phyloP scores from a whole-genome alignment of 139 green algal species.

The Diplosphaera chodatii region DNA sequence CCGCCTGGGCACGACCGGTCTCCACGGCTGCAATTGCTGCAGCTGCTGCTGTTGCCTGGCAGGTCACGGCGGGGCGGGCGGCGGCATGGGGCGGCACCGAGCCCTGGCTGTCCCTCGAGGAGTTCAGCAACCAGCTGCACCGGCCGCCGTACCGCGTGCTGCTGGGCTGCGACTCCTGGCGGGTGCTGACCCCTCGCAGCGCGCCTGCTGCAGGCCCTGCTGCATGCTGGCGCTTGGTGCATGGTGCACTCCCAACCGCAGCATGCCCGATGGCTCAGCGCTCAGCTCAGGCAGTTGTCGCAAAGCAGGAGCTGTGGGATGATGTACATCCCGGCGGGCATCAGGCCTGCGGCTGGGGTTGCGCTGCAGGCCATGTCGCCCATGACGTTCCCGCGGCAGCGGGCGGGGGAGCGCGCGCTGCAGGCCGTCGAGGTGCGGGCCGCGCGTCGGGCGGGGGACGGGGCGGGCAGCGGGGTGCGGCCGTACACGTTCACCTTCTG shows the following conservation, averaged over 20 bases:
- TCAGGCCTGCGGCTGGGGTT: neutral
- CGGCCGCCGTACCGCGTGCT: constrained; percentile 32
- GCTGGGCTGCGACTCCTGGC: constrained; percentile 49
- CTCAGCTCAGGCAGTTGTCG: too few species aligned
- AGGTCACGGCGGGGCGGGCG: neutral
- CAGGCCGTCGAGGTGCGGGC: constrained; percentile 35
- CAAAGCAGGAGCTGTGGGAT: too few species aligned
- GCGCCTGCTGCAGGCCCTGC: neutral
- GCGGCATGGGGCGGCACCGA: constrained; percentile 37
- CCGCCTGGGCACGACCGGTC: too few species aligned
- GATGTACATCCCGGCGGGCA: too few species aligned
- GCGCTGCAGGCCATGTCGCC: constrained; percentile 15
- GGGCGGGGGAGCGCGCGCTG: constrained; percentile 36
- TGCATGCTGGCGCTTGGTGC: neutral
- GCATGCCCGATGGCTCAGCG: too few species aligned
- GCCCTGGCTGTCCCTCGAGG: constrained; percentile 33
- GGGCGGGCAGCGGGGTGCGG: constrained; percentile 4
- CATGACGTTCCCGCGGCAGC: constrained; percentile 41
- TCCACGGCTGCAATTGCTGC: too few species aligned
- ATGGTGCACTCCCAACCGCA: too few species aligned
- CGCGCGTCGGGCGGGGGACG: neutral
- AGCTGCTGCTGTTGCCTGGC: too few species aligned
- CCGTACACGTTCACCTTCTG: constrained; percentile 50
- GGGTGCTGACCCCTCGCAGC: constrained; percentile 6
- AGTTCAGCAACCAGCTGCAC: constrained; percentile 44